phyloP scores from a whole-genome alignment of 306 rosid species.

The Cucumis hystrix region DNA sequence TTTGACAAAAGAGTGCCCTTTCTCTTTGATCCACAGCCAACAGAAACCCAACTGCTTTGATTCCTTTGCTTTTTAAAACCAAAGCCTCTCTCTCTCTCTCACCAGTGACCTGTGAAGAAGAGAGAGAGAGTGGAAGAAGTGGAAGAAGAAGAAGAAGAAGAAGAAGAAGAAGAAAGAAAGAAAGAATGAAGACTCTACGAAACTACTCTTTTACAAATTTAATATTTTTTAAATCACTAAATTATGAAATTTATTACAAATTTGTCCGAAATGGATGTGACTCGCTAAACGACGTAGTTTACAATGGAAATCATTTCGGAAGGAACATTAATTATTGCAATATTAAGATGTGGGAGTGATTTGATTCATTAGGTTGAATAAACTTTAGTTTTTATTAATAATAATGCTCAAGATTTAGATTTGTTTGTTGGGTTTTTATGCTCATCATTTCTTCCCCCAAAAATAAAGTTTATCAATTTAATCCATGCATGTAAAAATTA shows the following conservation, averaged over 20 bases:
- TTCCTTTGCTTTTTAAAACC: neutral
- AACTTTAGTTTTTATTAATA: neutral
- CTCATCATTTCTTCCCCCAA: neutral
- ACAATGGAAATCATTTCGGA: neutral
- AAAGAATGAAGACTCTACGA: neutral
- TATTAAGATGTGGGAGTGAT: neutral
- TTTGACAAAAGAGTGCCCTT: neutral
- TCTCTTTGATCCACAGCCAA: neutral
- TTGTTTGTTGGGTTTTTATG: neutral
- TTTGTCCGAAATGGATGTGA: neutral
- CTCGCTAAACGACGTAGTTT: constrained; percentile 3
- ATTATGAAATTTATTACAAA: neutral
- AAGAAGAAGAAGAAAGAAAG: neutral
- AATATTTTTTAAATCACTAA: neutral
- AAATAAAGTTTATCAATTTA: neutral
- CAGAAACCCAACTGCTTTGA: constrained; percentile 12
- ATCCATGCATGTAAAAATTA: neutral
- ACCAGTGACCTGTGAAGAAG: neutral
- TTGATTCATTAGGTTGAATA: neutral
- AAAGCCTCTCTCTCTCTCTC: neutral
- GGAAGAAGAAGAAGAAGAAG: no score
- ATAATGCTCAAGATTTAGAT: neutral
- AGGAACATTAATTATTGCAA: neutral
- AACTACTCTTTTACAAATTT: neutral
- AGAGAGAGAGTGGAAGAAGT: neutral